Conservation (phyloP, 2,329 filamentous ascomycete species). For the Colletotrichum gigasporum region DNA sequence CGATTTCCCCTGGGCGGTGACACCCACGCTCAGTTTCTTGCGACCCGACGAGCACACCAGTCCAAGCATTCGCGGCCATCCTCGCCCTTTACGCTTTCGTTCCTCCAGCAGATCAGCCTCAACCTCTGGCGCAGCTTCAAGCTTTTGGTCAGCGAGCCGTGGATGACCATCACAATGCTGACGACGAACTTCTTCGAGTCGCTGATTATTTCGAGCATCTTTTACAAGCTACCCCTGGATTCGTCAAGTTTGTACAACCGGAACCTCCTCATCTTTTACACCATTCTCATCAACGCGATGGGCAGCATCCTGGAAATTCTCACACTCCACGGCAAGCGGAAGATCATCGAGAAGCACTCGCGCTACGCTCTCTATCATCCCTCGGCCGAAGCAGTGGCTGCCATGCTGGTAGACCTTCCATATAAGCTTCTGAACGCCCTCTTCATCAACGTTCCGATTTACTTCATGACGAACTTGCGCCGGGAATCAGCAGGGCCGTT, state of each 20-base stretch:
- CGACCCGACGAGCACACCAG: slow-evolving; percentile 6
- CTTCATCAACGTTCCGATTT: slow-evolving; percentile 69
- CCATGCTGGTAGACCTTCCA: slow-evolving; percentile 19
- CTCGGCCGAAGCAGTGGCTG: slow-evolving; percentile 9
- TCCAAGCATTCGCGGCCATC: slow-evolving; percentile 42
- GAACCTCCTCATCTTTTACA: slow-evolving; percentile 61
- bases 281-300: slow-evolving; percentile 62
- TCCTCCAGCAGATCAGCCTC: slow-evolving; percentile 54
- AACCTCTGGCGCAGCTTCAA: slow-evolving; percentile 52
- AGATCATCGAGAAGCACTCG: slow-evolving; percentile 39
- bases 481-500: slow-evolving; percentile 60
- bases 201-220: slow-evolving; percentile 62
- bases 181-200: slow-evolving; percentile 57
- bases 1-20: slow-evolving; percentile 16
- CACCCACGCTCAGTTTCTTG: background rate
- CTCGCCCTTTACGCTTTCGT: slow-evolving; percentile 59
- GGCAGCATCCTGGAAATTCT: slow-evolving; percentile 42
- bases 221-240: slow-evolving; percentile 53
- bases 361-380: slow-evolving; percentile 46
- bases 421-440: slow-evolving; percentile 57
- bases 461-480: slow-evolving; percentile 72
- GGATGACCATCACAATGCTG: slow-evolving; percentile 49
- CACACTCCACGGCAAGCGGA: slow-evolving; percentile 36
- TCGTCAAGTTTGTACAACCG: slow-evolving; percentile 55
- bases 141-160: slow-evolving; percentile 49